Base-by-base conservation (phyloP, 352 stramenopile species). In the Globisporangium rhizosaccharum region DNA sequence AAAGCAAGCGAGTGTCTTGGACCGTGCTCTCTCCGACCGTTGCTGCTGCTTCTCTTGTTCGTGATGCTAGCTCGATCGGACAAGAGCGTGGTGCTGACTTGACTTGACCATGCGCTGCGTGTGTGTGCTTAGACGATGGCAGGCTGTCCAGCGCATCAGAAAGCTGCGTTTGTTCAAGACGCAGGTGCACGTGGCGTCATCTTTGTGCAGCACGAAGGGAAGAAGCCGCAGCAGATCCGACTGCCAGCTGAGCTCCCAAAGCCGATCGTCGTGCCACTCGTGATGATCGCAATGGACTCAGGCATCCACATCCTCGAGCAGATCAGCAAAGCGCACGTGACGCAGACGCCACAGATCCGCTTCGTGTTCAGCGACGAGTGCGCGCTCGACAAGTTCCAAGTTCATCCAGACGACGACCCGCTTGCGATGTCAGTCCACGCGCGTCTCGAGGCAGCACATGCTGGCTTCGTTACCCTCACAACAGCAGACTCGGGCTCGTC, bases 281-380 rank as follows among this genome's bases (percentile, higher is more conserved):
- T 84, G 26, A 90, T 90, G 80, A 65, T 90, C 41, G 79, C 80
- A n/a, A 70, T 59, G 23, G 73, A 84, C 60, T 84, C 82, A 20
- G 82, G 82, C 41, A 65, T 63, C 15, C 72, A 67, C 7, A 69
- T 85, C 14, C 48, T 84, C 5, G 68, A 81, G 39, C 64, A 68
- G 49, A 68, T 87, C 62, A 56, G 45, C 36, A 57, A 42, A 28
- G 66, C 67, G 0, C 71, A 68, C 8, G 67, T 67, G 11, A 56
- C 49, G 18, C 62, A 82, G 50, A 65, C 33, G 12, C 64, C 76
- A 30, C 70, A 72, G 37, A 56, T 88, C 18, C 76, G 77, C 25
- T 85, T 86, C 37, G 75, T 85, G 26, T 88, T 88, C 58, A 82
- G 64, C 23, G 62, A 66, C 8, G 64, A 76, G 50, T 86, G 80